phyloP scores from a whole-genome alignment of 768 basidiomycete species.

The Kwoniella europaea region DNA sequence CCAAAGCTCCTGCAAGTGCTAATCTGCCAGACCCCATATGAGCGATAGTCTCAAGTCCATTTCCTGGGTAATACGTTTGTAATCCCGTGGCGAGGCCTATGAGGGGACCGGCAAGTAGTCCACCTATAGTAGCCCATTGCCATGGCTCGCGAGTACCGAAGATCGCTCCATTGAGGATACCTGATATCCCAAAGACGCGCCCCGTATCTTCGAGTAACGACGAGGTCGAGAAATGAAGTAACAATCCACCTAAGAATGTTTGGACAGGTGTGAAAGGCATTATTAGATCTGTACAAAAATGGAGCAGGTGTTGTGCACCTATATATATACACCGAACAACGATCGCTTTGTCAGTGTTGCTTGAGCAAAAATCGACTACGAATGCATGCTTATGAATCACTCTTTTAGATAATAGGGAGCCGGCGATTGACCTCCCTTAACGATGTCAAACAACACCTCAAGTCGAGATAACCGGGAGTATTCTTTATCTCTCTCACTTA shows the following conservation, averaged over 20 bases:
- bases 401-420: slow-evolving; percentile 11
- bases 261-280: slow-evolving; percentile 53
- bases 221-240: slow-evolving; percentile 55
- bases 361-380: neutral
- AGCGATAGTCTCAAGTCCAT: neutral
- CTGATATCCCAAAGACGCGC: slow-evolving; percentile 55
- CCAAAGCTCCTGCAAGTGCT: slow-evolving; percentile 47
- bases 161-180: slow-evolving; percentile 50
- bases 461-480: neutral
- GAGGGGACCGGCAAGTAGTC: slow-evolving; percentile 33
- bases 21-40: slow-evolving; percentile 23
- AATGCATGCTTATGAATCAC: slow-evolving; percentile 13
- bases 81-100: slow-evolving; percentile 21
- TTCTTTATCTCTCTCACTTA: neutral
- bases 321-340: neutral
- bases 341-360: neutral
- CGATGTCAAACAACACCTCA: neutral
- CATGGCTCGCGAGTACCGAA: slow-evolving; percentile 40
- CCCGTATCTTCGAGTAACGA: slow-evolving; percentile 52
- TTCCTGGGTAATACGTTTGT: slow-evolving; percentile 12
- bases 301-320: neutral
- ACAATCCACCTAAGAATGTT: slow-evolving; percentile 53
- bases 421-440: slow-evolving; percentile 4
- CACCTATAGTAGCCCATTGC: slow-evolving; percentile 42
- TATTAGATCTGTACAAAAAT: neutral